Percentiles rank a stretch among this genome's conserved stretches.
phyloP scores from a whole-genome alignment of 495 filamentous ascomycete species.

The Tuber melanosporum region DNA sequence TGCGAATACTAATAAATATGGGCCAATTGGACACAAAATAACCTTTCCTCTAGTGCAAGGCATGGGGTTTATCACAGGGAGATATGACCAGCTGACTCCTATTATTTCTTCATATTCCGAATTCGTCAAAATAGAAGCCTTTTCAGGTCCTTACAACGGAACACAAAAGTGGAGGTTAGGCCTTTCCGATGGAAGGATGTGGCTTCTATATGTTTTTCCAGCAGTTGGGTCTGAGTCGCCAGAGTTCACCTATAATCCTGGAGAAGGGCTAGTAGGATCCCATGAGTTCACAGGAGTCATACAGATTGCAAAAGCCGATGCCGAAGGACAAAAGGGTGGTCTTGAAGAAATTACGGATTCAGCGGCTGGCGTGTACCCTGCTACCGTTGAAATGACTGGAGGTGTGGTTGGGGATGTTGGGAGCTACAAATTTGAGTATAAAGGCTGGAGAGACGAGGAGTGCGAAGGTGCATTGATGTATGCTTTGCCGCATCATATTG shows the following conservation, averaged over 20 bases:
- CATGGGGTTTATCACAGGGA: constrained; percentile 75
- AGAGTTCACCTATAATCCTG: constrained; percentile 47
- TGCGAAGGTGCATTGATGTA: constrained; percentile 63
- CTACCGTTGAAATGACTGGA: constrained; percentile 57
- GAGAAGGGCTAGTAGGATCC: constrained; percentile 14
- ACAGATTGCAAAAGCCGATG: constrained; percentile 54
- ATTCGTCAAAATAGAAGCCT: constrained; percentile 60
- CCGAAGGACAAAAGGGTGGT: constrained; percentile 49
- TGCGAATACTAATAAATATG: constrained; percentile 45
- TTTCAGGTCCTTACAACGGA: constrained; percentile 52
- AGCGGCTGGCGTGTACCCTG: constrained; percentile 67
- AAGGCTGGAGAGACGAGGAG: constrained; percentile 14
- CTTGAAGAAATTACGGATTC: constrained; percentile 66
- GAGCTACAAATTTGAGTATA: constrained; percentile 65
- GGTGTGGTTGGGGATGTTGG: constrained; percentile 54
- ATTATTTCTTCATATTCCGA: constrained; percentile 65
- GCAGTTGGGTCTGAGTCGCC: constrained; percentile 46
- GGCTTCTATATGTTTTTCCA: constrained; percentile 74
- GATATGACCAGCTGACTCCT: constrained; percentile 66
- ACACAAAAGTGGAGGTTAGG: constrained; percentile 71
- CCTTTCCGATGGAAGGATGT: constrained; percentile 65
- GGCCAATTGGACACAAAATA: constrained; percentile 44
- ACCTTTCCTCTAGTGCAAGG: constrained; percentile 83
- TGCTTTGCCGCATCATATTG: constrained; percentile 77
- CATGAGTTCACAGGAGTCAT: constrained; percentile 59